Evolutionary conservation across 2,329 filamentous ascomycete species (phyloP).

Genomic region (Coniochaeta ligniaria): DNA sequence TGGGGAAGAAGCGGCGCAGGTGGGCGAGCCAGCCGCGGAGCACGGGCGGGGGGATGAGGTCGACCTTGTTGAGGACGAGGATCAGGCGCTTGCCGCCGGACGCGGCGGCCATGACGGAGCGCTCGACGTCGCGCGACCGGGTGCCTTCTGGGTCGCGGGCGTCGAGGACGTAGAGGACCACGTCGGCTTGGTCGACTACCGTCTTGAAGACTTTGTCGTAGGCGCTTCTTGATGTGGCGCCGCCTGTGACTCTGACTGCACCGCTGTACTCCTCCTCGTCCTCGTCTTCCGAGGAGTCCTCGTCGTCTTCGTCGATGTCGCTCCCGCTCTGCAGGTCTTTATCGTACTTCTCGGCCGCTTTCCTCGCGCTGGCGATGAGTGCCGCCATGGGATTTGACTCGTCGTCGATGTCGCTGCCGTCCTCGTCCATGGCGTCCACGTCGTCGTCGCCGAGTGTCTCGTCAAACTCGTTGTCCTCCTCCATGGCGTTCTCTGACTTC

Average conservation of each 20-base stretch:
- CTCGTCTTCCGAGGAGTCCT: conserved; percentile 39
- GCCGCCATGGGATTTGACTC: conserved; percentile 84
- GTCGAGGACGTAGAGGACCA: conserved; percentile 88
- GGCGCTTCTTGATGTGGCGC: conserved; percentile 67
- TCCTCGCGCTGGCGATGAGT: conserved; percentile 75
- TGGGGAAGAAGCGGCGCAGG: conserved; percentile 84
- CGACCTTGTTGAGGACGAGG: conserved; percentile 91
- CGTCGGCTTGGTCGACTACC: conserved; percentile 82
- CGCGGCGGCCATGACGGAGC: conserved; percentile 83
- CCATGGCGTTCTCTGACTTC: conserved; percentile 35
- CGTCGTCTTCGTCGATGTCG: conserved; percentile 44
- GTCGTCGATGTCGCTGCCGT: conserved; percentile 43
- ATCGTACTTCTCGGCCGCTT: conserved; percentile 70
- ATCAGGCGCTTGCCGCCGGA: conserved; percentile 80
- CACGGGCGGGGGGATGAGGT: conserved; percentile 75
- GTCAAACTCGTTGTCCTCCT: conserved; percentile 35
- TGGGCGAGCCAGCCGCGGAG: conserved; percentile 80
- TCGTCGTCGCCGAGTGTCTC: conserved; percentile 31
- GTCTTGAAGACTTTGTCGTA: conserved; percentile 97
- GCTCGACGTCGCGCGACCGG: conserved; percentile 83
- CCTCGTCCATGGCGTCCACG: conserved; percentile 47
- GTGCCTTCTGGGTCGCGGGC: conserved; percentile 88
- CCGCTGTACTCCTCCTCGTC: conserved; percentile 47
- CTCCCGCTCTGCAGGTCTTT: conserved; percentile 54
- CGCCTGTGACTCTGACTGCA: conserved; percentile 41